Percentiles rank a stretch among this genome's conserved stretches.
Evolutionary conservation across 2,329 filamentous ascomycete species (phyloP).

Genomic region (Fusarium oxysporum): DNA sequence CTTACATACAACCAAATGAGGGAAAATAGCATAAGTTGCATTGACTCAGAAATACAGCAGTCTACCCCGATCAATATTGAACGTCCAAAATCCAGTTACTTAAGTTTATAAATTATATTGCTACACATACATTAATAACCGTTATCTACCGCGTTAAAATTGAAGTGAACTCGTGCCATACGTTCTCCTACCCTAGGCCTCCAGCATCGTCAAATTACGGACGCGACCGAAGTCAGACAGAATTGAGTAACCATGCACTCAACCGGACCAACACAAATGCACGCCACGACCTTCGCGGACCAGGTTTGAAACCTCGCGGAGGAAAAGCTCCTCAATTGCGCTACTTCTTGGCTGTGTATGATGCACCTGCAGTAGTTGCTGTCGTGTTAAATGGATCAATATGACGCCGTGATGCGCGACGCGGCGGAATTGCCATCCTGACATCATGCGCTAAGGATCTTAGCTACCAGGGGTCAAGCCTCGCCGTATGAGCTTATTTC

Average conservation of each 20-base stretch:
- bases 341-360: background rate
- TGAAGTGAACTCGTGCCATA: fast-evolving
- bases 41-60: fast-evolving
- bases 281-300: fast-evolving
- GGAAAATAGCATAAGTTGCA: background rate
- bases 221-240: too few species aligned
- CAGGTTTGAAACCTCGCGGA: background rate
- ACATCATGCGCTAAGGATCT: constrained; percentile 11
- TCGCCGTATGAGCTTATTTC: background rate
- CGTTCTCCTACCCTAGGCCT: background rate
- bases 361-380: background rate
- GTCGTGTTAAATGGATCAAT: background rate
- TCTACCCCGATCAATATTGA: background rate
- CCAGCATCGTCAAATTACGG: too few species aligned
- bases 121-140: background rate
- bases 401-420: constrained; percentile 9
- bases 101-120: background rate
- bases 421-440: background rate
- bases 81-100: fast-evolving
- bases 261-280: background rate
- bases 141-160: background rate
- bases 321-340: background rate
- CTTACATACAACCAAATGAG: too few species aligned
- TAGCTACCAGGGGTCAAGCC: background rate
- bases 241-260: background rate